Evolutionary conservation across 805 yeast genomes (phyloP).

Genomic region (Scheffersomyces stipitis): DNA sequence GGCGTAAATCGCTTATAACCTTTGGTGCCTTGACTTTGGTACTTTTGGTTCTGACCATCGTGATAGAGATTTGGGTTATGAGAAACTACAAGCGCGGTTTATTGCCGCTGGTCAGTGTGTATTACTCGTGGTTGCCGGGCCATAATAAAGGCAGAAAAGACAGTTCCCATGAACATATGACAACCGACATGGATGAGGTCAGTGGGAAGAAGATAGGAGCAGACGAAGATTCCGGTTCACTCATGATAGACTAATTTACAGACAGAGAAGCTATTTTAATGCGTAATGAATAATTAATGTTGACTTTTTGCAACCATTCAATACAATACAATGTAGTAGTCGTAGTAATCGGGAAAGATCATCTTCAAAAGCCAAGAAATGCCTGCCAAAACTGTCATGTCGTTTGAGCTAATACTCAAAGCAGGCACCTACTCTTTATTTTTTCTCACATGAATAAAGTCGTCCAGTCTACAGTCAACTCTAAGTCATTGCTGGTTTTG

Average conservation of each 20-base stretch:
- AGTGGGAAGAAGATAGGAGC: neutral
- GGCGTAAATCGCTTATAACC: conserved; percentile 42
- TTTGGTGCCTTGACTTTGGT: conserved; percentile 46
- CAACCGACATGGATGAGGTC: neutral
- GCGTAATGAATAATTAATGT: no score
- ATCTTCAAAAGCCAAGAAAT: no score
- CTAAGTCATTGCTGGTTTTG: no score
- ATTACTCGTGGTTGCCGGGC: conserved; percentile 11
- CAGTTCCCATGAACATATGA: neutral
- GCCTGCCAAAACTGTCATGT: no score
- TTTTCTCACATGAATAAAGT: no score
- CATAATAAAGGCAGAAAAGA: conserved; percentile 1
- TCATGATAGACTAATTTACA: conserved; percentile 4
- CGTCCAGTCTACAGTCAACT: no score
- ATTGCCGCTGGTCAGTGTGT: conserved; percentile 16
- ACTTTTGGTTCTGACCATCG: conserved; percentile 35
- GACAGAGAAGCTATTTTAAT: no score
- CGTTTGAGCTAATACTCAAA: no score
- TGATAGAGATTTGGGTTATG: conserved; percentile 13
- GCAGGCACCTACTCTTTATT: no score
- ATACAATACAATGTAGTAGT: no score
- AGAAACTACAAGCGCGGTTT: conserved; percentile 15
- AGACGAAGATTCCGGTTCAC: conserved; percentile 1
- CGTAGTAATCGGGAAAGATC: no score
- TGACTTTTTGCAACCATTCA: no score